These are phyloP conservation scores for Fusarium drepaniforme DNA, from an alignment of 2,329 filamentous ascomycete species.

Conservation along the genomic window DNA sequence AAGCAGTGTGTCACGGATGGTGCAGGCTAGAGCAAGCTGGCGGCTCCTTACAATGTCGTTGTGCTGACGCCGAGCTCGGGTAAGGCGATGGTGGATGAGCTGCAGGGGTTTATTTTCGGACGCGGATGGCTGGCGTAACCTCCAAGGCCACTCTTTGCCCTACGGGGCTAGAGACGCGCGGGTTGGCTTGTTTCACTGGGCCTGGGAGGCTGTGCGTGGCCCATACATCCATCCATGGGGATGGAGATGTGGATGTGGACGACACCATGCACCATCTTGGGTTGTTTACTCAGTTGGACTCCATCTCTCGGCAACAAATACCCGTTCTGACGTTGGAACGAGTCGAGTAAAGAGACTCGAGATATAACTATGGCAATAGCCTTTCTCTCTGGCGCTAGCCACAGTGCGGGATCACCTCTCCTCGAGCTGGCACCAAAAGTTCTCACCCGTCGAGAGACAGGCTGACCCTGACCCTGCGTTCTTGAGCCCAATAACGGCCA, in stretches of 20 bases:
- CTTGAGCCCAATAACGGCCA: not conserved
- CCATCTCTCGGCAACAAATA: not conserved
- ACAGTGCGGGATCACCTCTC: not conserved
- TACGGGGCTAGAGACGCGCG: not conserved
- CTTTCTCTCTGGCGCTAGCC: not conserved
- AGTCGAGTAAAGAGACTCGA: not conserved
- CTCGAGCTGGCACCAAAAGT: constrained; percentile 7
- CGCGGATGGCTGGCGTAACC: not conserved
- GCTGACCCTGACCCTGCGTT: not conserved
- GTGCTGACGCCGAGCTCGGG: constrained; percentile 18
- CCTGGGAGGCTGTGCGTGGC: not conserved
- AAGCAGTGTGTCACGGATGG: not conserved
- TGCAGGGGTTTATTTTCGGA: constrained; percentile 23
- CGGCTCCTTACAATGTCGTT: not conserved
- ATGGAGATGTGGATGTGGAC: not conserved
- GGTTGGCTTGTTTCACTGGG: constrained; percentile 3
- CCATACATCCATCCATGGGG: not conserved
- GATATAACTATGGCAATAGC: not conserved
- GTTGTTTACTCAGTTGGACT: not conserved
- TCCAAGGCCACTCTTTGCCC: not conserved
- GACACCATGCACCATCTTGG: not conserved
- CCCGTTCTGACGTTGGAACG: not conserved
- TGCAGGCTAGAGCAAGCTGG: not conserved
- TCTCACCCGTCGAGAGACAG: not conserved
- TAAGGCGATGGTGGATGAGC: constrained; percentile 4